phyloP scores from a whole-genome alignment of 805 yeast genomes.

The Metschnikowia drakensbergensis region DNA sequence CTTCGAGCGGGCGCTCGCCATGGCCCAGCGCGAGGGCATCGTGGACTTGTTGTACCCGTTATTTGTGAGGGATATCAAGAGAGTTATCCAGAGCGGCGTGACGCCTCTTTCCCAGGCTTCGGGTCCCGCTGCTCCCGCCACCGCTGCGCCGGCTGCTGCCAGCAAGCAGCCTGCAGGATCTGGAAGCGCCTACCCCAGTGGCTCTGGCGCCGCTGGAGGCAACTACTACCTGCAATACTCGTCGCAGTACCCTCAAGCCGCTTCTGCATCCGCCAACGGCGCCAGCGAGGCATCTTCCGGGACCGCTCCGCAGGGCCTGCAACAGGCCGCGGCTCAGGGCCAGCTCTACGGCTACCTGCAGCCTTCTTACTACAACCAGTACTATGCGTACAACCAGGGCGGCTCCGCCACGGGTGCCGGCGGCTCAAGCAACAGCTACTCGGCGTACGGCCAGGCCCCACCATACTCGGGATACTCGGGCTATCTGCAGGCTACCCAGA shows the following conservation, averaged over 20 bases:
- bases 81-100: slow-evolving; percentile 45
- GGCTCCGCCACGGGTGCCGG: slow-evolving; percentile 8
- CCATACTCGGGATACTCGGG: slow-evolving; percentile 15
- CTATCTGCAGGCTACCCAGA: slow-evolving; percentile 14
- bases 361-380: slow-evolving; percentile 33
- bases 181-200: slow-evolving; percentile 7
- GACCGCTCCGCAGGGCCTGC: slow-evolving; percentile 14
- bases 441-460: slow-evolving; percentile 18
- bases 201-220: slow-evolving; percentile 4
- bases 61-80: slow-evolving; percentile 64
- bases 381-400: slow-evolving; percentile 43
- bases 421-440: slow-evolving; percentile 12
- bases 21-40: slow-evolving; percentile 75
- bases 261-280: slow-evolving; percentile 7
- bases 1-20: slow-evolving; percentile 72
- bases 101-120: slow-evolving; percentile 27
- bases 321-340: slow-evolving; percentile 12
- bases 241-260: slow-evolving; percentile 14
- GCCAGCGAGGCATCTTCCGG: slow-evolving; percentile 8
- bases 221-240: slow-evolving; percentile 19
- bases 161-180: slow-evolving; percentile 8
- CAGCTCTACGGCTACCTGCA: slow-evolving; percentile 19
- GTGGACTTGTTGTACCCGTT: slow-evolving; percentile 30
- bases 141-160: slow-evolving; percentile 6
- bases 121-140: slow-evolving; percentile 6